phyloP scores from a whole-genome alignment of 2,329 filamentous ascomycete species.

The Exophiala viscosa region DNA sequence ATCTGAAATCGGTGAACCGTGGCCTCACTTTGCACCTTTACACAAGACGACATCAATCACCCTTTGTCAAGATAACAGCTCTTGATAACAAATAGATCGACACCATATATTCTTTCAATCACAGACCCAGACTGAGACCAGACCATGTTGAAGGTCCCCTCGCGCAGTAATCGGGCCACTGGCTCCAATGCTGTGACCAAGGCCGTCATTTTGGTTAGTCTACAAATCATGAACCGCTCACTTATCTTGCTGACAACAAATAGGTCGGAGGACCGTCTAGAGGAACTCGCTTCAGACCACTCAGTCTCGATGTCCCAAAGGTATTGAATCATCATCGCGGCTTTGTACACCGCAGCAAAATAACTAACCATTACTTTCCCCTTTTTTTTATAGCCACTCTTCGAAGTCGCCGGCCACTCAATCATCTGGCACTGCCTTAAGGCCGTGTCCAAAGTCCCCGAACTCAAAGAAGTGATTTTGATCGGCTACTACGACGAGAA shows the following conservation, averaged over 20 bases:
- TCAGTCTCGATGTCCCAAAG: conserved; percentile 95
- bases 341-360: conserved; percentile 1
- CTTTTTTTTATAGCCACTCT: conserved; percentile 66
- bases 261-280: conserved; percentile 93
- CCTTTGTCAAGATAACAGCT: too few relatives aligned
- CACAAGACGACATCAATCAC: too few relatives aligned
- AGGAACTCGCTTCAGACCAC: conserved; percentile 90
- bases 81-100: too few relatives aligned
- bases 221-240: conserved; percentile 22
- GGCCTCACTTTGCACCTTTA: too few relatives aligned
- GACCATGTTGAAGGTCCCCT: conserved; percentile 45
- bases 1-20: too few relatives aligned
- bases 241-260: conserved; percentile 30
- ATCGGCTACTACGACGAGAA: conserved; percentile 98
- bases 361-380: neutral
- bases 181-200: conserved; percentile 65
- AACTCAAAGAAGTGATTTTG: conserved; percentile 93
- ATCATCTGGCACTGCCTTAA: conserved; percentile 98
- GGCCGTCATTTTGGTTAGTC: conserved; percentile 82
- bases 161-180: conserved; percentile 35
- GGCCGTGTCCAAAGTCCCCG: conserved; percentile 83
- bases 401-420: conserved; percentile 95
- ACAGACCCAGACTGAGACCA: too few relatives aligned
- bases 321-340: conserved; percentile 45
- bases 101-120: too few relatives aligned